A percentile compares a stretch with the other conserved stretches of the same genome.
phyloP scores from a whole-genome alignment of 495 filamentous ascomycete species.

The Hypoxylon intermedium region DNA sequence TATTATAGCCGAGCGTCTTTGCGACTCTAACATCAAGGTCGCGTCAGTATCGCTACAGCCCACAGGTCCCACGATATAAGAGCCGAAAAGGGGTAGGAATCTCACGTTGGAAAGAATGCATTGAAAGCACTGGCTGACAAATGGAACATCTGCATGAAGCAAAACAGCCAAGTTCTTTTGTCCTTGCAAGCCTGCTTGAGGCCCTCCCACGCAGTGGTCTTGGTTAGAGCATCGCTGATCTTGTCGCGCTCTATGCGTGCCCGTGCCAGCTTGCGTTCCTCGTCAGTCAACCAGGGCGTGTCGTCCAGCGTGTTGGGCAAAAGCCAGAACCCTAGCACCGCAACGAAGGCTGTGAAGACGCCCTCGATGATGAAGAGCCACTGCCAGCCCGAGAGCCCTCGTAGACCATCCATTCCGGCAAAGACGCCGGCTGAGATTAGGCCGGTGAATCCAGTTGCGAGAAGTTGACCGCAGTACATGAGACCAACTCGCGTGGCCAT shows the following conservation, averaged over 20 bases:
- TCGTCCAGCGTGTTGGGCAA: constrained; percentile 43
- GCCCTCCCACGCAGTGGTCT: constrained; percentile 34
- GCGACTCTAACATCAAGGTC: constrained; percentile 43
- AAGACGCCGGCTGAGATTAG: constrained; percentile 37
- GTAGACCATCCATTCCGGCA: constrained; percentile 35
- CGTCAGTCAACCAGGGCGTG: constrained; percentile 38
- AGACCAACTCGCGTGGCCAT: constrained; percentile 31
- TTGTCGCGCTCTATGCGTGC: constrained; percentile 43
- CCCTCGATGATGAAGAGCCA: constrained; percentile 45
- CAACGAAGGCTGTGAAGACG: constrained; percentile 37
- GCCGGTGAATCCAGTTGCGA: constrained; percentile 33
- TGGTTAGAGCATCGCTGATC: constrained; percentile 30
- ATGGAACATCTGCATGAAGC: constrained; percentile 45
- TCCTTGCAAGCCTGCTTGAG: constrained; percentile 41
- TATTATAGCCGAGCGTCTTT: constrained; percentile 50
- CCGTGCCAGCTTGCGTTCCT: constrained; percentile 36
- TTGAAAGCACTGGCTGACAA: constrained; percentile 43
- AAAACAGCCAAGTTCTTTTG: constrained; percentile 44
- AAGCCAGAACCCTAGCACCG: constrained; percentile 34
- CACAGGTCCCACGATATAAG: background rate
- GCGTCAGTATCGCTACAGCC: background rate
- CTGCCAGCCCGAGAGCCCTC: constrained; percentile 33
- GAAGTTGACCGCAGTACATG: constrained; percentile 34
- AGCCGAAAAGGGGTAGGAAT: background rate
- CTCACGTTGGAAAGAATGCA: constrained; percentile 52